These are phyloP conservation scores for Wallemia ichthyophaga DNA, from an alignment of 1,284 basidiomycete genomes.

Conservation along the genomic window DNA sequence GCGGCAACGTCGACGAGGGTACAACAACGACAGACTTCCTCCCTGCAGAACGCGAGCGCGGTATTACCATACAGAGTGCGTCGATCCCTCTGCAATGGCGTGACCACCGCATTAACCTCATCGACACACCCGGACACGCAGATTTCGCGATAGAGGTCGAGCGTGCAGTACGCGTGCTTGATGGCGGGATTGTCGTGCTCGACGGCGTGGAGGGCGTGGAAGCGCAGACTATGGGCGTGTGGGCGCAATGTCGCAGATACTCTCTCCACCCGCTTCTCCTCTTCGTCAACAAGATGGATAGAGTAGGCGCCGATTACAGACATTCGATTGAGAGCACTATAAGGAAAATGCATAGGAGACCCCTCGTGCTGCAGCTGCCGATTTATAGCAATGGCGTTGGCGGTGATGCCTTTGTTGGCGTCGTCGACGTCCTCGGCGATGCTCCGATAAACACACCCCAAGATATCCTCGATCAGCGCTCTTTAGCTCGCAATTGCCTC, in stretches of 20 bases:
- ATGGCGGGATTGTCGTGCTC: slow-evolving; percentile 58
- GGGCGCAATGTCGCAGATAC: slow-evolving; percentile 41
- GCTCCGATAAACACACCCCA: slow-evolving; percentile 25
- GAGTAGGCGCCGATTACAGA: slow-evolving; percentile 44
- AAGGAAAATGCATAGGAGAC: slow-evolving; percentile 40
- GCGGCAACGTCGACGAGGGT: slow-evolving; percentile 60
- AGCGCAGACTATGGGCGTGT: slow-evolving; percentile 61
- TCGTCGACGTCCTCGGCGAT: slow-evolving; percentile 30
- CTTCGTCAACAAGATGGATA: slow-evolving; percentile 66
- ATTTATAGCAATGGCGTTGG: slow-evolving; percentile 27
- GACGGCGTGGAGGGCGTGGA: slow-evolving; percentile 78
- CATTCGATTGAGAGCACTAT: slow-evolving; percentile 36
- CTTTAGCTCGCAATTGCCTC: slow-evolving; percentile 33
- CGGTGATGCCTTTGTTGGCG: slow-evolving; percentile 35
- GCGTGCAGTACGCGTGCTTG: slow-evolving; percentile 59
- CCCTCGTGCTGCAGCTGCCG: slow-evolving; percentile 42
- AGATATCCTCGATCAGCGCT: slow-evolving; percentile 22
- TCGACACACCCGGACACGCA: slow-evolving; percentile 72
- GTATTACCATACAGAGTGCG: slow-evolving; percentile 71
- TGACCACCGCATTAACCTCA: slow-evolving; percentile 48
- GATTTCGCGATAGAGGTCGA: slow-evolving; percentile 89
- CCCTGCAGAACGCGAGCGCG: slow-evolving; percentile 57
- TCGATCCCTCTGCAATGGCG: slow-evolving; percentile 75
- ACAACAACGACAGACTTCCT: slow-evolving; percentile 73
- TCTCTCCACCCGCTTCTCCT: slow-evolving; percentile 41